These are phyloP conservation scores for Penicillium crystallinum DNA, from an alignment of 495 filamentous ascomycete species.

Conservation along the genomic window DNA sequence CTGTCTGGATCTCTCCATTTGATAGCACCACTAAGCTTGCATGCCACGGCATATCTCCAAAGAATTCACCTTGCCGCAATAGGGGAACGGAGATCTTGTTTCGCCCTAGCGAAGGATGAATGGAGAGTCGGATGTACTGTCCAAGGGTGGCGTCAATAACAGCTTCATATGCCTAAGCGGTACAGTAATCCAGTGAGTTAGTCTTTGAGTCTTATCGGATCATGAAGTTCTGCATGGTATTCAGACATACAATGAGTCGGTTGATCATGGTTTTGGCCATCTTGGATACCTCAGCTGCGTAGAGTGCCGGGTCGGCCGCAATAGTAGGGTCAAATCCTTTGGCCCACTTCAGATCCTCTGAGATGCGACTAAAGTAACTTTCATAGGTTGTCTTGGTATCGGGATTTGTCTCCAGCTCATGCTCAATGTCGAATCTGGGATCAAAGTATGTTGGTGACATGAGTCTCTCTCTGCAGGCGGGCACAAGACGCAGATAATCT, in stretches of 20 bases:
- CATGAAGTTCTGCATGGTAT: too few relatives aligned
- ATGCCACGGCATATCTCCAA: slow-evolving; percentile 8
- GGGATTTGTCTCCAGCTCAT: slow-evolving; percentile 1
- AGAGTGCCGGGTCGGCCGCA: neutral
- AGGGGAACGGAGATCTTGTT: slow-evolving; percentile 6
- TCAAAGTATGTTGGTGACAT: slow-evolving; percentile 5
- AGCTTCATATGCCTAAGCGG: slow-evolving; percentile 1
- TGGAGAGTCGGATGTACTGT: slow-evolving; percentile 2
- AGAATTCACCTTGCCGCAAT: neutral
- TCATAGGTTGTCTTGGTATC: slow-evolving; percentile 5
- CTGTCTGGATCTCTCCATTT: slow-evolving; percentile 1
- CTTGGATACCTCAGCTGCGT: neutral
- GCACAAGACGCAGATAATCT: slow-evolving; percentile 3
- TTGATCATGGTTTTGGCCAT: slow-evolving; percentile 6
- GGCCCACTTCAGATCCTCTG: slow-evolving; percentile 7
- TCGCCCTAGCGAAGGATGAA: slow-evolving; percentile 2
- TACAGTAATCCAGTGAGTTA: neutral
- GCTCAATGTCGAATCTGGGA: neutral
- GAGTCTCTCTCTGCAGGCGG: slow-evolving; percentile 3
- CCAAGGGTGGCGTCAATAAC: neutral
- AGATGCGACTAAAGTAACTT: slow-evolving; percentile 4
- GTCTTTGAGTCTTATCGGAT: neutral
- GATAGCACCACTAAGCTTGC: slow-evolving; percentile 3
- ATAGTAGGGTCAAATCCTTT: slow-evolving; percentile 4
- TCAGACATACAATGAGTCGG: slow-evolving; percentile 1